A percentile compares a stretch with the other conserved stretches of the same genome.
These are phyloP conservation scores for Boechera stricta DNA, from an alignment of 345 rosid genomes.

Conservation along the genomic window DNA sequence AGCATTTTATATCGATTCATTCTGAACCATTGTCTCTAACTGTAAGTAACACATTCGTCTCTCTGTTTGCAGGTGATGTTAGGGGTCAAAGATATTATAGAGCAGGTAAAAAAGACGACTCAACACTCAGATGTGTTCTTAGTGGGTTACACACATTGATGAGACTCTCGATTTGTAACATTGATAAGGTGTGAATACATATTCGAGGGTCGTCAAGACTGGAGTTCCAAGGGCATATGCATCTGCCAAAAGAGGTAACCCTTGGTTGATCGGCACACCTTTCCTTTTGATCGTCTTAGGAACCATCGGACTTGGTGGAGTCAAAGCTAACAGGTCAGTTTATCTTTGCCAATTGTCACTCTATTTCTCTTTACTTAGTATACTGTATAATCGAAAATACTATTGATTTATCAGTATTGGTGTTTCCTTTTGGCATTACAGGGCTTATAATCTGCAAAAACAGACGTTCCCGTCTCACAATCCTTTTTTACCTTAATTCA, in stretches of 20 bases:
- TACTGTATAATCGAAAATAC: not conserved
- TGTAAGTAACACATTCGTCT: not conserved
- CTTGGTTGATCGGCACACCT: conserved; percentile 59
- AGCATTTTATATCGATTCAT: not conserved
- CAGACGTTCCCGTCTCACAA: conserved; percentile 72
- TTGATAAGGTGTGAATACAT: conserved; percentile 46
- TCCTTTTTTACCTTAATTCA: conserved; percentile 80
- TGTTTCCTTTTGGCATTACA: conserved; percentile 43
- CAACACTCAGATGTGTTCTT: conserved; percentile 34
- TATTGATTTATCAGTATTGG: not conserved
- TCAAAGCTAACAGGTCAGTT: conserved; percentile 67
- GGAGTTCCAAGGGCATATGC: conserved; percentile 62
- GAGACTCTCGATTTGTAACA: not conserved
- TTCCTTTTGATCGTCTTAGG: conserved; percentile 66
- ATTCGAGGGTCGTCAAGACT: conserved; percentile 66
- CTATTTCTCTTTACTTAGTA: not conserved
- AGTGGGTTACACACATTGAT: conserved; percentile 47
- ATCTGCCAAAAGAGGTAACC: conserved; percentile 63
- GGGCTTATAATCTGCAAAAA: conserved; percentile 81
- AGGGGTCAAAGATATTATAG: conserved; percentile 34
- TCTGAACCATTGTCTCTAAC: not conserved
- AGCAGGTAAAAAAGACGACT: conserved; percentile 50
- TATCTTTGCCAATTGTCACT: not conserved
- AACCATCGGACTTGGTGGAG: conserved; percentile 75
- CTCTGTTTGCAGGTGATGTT: conserved; percentile 33